Conservation (phyloP, 805 yeast species). For the Candida silvatica region DNA sequence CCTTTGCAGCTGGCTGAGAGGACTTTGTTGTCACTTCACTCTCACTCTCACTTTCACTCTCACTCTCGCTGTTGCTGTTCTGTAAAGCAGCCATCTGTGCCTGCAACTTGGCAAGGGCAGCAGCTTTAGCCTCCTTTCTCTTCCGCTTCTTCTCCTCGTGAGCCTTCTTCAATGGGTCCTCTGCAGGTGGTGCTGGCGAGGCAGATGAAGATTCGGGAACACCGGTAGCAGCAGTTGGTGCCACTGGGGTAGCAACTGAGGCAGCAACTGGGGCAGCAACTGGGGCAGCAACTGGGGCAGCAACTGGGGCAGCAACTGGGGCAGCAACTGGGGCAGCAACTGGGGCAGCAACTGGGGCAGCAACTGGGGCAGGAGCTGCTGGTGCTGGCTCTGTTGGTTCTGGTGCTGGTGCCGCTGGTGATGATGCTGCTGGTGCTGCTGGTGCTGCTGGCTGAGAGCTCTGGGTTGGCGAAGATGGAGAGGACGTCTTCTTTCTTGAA, state of each 20-base stretch:
- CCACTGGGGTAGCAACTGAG: too few relatives aligned
- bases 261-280: too few relatives aligned
- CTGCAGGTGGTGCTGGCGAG: too few relatives aligned
- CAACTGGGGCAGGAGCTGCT: background rate
- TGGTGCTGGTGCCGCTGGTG: slow-evolving; percentile 1
- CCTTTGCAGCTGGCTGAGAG: slow-evolving; percentile 4
- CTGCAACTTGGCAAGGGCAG: slow-evolving; percentile 46
- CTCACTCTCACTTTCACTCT: slow-evolving; percentile 4
- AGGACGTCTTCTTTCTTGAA: background rate
- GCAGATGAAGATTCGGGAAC: too few relatives aligned
- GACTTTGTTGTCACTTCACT: slow-evolving; percentile 6
- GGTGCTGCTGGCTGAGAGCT: slow-evolving; percentile 7
- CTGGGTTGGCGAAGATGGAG: too few relatives aligned
- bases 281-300: too few relatives aligned
- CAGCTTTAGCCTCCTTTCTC: slow-evolving; percentile 48
- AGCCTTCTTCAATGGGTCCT: slow-evolving; percentile 39
- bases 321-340: slow-evolving; percentile 9
- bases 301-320: too few relatives aligned
- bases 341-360: slow-evolving; percentile 11
- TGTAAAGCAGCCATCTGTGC: slow-evolving; percentile 50
- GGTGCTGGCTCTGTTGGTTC: slow-evolving; percentile 1
- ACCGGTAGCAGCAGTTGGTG: too few relatives aligned
- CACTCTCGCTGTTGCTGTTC: slow-evolving; percentile 29
- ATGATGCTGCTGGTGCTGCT: slow-evolving; percentile 7
- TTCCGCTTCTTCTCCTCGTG: slow-evolving; percentile 27